Evolutionary conservation across 116 monocot genomes (phyloP).

Genomic region (Zostera marina): DNA sequence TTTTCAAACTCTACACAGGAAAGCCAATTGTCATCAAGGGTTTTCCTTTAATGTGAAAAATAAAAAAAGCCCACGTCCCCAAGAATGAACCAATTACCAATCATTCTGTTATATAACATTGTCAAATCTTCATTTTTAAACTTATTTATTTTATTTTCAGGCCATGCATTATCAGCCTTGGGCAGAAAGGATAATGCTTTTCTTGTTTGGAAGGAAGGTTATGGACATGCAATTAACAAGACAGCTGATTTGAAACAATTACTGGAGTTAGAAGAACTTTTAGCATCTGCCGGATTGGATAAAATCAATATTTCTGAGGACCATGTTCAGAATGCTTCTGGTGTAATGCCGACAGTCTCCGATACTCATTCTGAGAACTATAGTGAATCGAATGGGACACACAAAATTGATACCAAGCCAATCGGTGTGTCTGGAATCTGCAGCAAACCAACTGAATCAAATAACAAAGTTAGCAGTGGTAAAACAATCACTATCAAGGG

Average conservation of each 20-base stretch:
- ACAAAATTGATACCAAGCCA: constrained; percentile 16
- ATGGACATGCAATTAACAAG: constrained; percentile 35
- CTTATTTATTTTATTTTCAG: constrained; percentile 14
- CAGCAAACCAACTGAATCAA: constrained; percentile 17
- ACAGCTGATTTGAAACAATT: constrained; percentile 67
- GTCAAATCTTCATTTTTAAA: background rate
- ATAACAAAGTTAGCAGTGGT: constrained; percentile 18
- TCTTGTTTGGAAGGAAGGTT: constrained; percentile 66
- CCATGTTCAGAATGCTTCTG: constrained; percentile 13
- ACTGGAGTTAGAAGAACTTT: constrained; percentile 65
- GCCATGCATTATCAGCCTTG: constrained; percentile 73
- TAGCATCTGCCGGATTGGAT: constrained; percentile 24
- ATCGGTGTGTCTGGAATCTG: constrained; percentile 16
- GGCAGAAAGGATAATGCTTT: constrained; percentile 66
- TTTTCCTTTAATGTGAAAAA: too few relatives aligned
- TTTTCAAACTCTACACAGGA: too few relatives aligned
- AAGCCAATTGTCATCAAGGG: too few relatives aligned
- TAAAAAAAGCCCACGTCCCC: too few relatives aligned
- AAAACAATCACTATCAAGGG: constrained; percentile 27
- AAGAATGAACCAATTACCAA: too few relatives aligned
- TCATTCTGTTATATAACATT: background rate
- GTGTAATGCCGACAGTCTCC: constrained; percentile 4
- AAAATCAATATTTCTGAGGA: constrained; percentile 19
- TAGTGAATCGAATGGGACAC: constrained; percentile 22
- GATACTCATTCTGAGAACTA: constrained; percentile 12